Evolutionary conservation across 83 land plant species (phyloP).

Genomic region (Picea abies): DNA sequence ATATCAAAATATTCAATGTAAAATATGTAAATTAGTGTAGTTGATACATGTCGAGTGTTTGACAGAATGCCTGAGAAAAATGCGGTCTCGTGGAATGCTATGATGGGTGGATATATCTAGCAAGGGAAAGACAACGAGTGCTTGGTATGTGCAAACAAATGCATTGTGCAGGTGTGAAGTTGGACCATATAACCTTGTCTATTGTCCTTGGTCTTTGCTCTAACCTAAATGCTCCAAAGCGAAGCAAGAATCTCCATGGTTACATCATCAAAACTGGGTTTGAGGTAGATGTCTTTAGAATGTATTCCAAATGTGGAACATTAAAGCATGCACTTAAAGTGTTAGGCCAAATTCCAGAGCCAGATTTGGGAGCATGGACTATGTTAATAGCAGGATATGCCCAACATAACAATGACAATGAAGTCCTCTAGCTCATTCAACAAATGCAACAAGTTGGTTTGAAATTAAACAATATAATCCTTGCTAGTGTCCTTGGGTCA

Average conservation of each 20-base stretch:
- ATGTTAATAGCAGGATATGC: no score
- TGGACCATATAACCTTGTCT: background rate
- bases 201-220: background rate
- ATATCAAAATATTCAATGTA: no score
- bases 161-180: constrained; percentile 13
- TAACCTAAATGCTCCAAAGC: background rate
- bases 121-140: constrained; percentile 17
- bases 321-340: no score
- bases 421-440: constrained; percentile 16
- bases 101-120: constrained; percentile 20
- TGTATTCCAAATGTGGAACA: no score
- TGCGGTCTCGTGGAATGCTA: constrained; percentile 26
- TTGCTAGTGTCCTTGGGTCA: constrained; percentile 49
- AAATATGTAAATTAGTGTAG: no score
- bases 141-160: constrained; percentile 17
- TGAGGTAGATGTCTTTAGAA: no score
- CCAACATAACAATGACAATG: constrained; percentile 20
- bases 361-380: no score
- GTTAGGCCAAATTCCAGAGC: no score
- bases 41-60: no score
- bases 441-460: no score
- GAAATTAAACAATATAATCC: constrained; percentile 29
- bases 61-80: background rate
- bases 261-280: no score
- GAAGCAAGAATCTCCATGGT: no score